These are phyloP conservation scores for Nicotiana benthamiana DNA, from an alignment of 257 asterid species.

Conservation along the genomic window DNA sequence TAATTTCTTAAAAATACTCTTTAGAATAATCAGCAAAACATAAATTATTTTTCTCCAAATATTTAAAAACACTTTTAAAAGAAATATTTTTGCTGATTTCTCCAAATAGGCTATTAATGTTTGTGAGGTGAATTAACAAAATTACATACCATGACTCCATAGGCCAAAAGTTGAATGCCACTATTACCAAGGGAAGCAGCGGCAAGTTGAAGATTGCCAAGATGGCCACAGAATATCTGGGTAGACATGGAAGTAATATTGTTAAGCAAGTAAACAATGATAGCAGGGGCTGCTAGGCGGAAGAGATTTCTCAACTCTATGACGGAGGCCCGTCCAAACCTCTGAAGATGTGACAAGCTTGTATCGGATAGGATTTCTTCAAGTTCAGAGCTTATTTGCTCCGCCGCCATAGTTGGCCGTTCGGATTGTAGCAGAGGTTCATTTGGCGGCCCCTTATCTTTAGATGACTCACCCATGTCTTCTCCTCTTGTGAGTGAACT, in stretches of 20 bases:
- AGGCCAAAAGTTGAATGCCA: constrained; percentile 18
- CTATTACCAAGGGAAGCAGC: constrained; percentile 26
- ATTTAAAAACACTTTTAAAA: too few relatives aligned
- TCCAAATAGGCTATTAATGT: neutral
- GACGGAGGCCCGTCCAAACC: neutral
- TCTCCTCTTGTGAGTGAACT: neutral
- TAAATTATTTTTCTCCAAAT: too few relatives aligned
- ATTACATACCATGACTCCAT: constrained; percentile 19
- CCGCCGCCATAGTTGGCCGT: neutral
- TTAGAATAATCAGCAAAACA: too few relatives aligned
- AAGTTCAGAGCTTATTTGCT: neutral
- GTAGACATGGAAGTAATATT: constrained; percentile 18
- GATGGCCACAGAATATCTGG: constrained; percentile 16
- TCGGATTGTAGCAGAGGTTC: neutral
- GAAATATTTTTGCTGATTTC: too few relatives aligned
- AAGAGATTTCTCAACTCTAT: constrained; percentile 14
- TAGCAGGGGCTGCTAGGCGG: constrained; percentile 16
- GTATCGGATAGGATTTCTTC: constrained; percentile 8
- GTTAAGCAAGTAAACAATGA: constrained; percentile 18
- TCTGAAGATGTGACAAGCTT: neutral
- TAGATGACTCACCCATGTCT: neutral
- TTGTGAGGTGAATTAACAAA: neutral
- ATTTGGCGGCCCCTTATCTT: neutral
- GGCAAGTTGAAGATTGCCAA: constrained; percentile 24
- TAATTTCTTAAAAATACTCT: too few relatives aligned